Percentiles rank a stretch among this genome's conserved stretches.
phyloP scores from a whole-genome alignment of 495 filamentous ascomycete species.

The Rostrohypoxylon terebratum region DNA sequence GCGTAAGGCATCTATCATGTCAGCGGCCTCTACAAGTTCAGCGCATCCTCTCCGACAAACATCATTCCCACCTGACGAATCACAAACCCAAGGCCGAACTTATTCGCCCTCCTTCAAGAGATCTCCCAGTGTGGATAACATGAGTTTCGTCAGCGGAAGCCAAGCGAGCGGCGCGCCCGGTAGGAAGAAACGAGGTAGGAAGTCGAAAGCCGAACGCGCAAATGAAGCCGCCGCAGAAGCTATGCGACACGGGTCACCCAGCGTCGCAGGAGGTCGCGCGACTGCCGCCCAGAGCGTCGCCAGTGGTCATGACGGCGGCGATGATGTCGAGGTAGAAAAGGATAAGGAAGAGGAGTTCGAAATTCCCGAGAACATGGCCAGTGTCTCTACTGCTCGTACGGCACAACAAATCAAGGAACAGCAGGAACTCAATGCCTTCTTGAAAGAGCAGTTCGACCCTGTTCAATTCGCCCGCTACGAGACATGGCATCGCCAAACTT shows the following conservation, averaged over 20 bases:
- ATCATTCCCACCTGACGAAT: conserved; percentile 78
- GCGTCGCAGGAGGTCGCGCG: conserved; percentile 62
- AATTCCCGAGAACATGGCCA: conserved; percentile 70
- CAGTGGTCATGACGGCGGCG: conserved; percentile 46
- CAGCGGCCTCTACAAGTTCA: conserved; percentile 59
- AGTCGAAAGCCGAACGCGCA: conserved; percentile 69
- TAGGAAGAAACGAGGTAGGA: conserved; percentile 73
- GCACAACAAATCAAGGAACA: conserved; percentile 78
- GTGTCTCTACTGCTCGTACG: conserved; percentile 61
- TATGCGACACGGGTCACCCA: conserved; percentile 51
- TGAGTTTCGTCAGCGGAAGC: conserved; percentile 76
- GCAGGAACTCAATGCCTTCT: conserved; percentile 67
- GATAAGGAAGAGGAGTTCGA: conserved; percentile 75
- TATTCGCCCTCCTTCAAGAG: conserved; percentile 61
- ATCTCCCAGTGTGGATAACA: conserved; percentile 73
- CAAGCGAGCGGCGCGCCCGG: conserved; percentile 64
- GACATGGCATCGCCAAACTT: conserved; percentile 75
- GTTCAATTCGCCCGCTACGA: conserved; percentile 80
- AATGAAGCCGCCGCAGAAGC: conserved; percentile 62
- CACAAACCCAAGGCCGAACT: conserved; percentile 56
- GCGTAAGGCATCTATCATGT: conserved; percentile 71
- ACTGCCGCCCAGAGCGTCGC: conserved; percentile 62
- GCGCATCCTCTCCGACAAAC: conserved; percentile 88
- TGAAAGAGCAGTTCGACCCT: conserved; percentile 74
- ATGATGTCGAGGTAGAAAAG: conserved; percentile 65